Base-by-base conservation (phyloP, 495 filamentous ascomycete species). In the Chaetomium fimeti region DNA sequence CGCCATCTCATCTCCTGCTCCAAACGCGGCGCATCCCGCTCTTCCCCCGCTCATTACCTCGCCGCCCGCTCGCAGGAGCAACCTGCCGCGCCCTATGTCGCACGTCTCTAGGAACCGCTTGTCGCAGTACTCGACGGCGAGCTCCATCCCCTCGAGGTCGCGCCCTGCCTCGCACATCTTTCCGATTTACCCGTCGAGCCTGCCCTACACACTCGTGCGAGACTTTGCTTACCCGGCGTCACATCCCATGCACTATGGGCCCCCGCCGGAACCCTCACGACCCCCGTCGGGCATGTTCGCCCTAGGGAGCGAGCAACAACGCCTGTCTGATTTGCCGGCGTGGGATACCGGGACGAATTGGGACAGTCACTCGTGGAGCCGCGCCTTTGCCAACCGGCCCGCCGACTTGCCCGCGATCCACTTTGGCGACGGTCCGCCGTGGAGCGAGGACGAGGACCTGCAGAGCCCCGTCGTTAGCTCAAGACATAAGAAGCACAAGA, bases 391-490 rank as follows among this genome's bases (percentile, higher is more conserved):
- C n/a, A 74, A 71, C 54, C 78, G 76, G 62, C 77, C 74, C 70
- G 88, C 82, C 48, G 87, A 93, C 68, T 78, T 96, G 29, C 89
- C 94, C 15, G 86, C 90, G 18, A 93, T 95, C 72, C 87, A 91
- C 18, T 95, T 96, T 72, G 88, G 83, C 15, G 93, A 96, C 75
- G 94, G 93, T 3, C 93, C 93, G 6, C 93, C 93, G n/a, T 98
- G 91, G 81, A 95, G 90, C 75, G 93, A 98, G 75, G 93, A 98
- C 75, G 93, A 97, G 70, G 93, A 98, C 76, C 77, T 98, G 53
- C 91, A 96, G 70, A 95, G 91, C 70, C 93, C 93, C 8, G 90
- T 97, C 4, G 82, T 89, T 16, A 88, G 85, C 61, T 85, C 88
- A 11, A 83, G 90, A 27, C 91, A 95, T 74, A 89, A 87, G 71